A percentile compares a stretch with the other conserved stretches of the same genome.
Conservation (phyloP, 805 yeast species). For the Millerago galiae region DNA sequence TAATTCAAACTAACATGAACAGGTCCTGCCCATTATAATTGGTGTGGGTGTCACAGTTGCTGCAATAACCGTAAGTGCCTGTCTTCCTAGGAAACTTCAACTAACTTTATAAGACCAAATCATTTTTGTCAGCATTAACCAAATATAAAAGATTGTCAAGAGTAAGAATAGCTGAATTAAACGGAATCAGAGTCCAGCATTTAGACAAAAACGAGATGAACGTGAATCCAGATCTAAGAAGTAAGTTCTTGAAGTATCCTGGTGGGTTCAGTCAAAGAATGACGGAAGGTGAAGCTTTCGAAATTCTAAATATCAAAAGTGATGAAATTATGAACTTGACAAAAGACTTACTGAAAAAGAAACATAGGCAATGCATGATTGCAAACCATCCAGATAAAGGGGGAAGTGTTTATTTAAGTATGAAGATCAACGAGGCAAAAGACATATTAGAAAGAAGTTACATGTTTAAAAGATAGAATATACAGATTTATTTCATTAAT, state of each 20-base stretch:
- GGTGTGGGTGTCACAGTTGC: constrained; percentile 49
- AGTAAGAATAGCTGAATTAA: constrained; percentile 33
- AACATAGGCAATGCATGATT: constrained; percentile 73
- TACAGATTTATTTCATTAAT: constrained; percentile 4
- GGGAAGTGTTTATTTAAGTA: constrained; percentile 75
- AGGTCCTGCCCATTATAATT: constrained; percentile 44
- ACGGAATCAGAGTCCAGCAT: constrained; percentile 26
- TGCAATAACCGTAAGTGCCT: constrained; percentile 38
- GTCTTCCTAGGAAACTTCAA: neutral
- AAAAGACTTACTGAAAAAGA: constrained; percentile 49
- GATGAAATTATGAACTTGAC: constrained; percentile 46
- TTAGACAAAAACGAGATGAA: constrained; percentile 8
- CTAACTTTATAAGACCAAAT: constrained; percentile 22
- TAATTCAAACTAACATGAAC: neutral
- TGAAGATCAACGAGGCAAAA: constrained; percentile 83
- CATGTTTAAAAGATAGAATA: constrained; percentile 25
- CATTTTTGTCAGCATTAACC: constrained; percentile 29
- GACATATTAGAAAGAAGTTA: constrained; percentile 66
- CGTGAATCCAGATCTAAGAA: constrained; percentile 17
- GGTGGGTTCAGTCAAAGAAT: constrained; percentile 64
- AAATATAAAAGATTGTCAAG: constrained; percentile 28
- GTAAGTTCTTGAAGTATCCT: constrained; percentile 32
- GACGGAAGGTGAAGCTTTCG: constrained; percentile 67
- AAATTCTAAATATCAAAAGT: constrained; percentile 53
- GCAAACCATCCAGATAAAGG: constrained; percentile 87